Base-by-base conservation (phyloP, 306 rosid genomes). In the Phaseolus lunatus region DNA sequence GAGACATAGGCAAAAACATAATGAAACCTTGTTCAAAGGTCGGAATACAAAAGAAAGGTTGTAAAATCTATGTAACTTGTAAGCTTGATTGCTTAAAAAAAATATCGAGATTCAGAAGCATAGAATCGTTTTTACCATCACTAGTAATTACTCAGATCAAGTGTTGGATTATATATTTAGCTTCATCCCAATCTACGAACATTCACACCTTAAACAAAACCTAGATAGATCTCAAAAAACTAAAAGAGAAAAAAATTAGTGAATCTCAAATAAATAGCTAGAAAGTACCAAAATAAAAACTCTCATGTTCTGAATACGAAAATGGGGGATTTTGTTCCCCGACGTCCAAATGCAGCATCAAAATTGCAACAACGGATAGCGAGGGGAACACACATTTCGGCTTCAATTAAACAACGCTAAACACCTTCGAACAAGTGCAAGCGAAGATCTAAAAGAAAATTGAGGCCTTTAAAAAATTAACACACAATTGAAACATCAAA, bases 281-380 rank as follows among this genome's bases (percentile, higher is more conserved):
- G 35, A 0, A 31, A 31, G 5, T 5, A 1, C 4, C 35, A 31
- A 31, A 5, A 29, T 29, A 31, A 33, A 5, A 39, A 39, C 9
- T 13, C 44, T 9, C 3, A 39, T 0, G 11, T 39, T 39, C 2
- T 39, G 12, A 9, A 39, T 0, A 9, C 43, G 0, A 1, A 3
- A 12, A 16, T 9, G 18, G 0, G 3, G 33, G 5, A 27, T 78
- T 70, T 92, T 4, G 88, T 90, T 83, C 86, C 87, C 97, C 94
- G 84, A 93, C 97, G 96, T 93, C 96, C 94, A 78, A 75, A 57
- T 73, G 65, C 81, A 41, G 75, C 90, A 86, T 27, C 11, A 0
- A 43, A 64, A 33, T 68, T 83, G 86, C 39, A 54, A 78, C 83
- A 77, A 35, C 8, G 96, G 96, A 90, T 90, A 90, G 97, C 94